phyloP scores from a whole-genome alignment of 192 early-diverging fungal species.

The Backusella sp. region DNA sequence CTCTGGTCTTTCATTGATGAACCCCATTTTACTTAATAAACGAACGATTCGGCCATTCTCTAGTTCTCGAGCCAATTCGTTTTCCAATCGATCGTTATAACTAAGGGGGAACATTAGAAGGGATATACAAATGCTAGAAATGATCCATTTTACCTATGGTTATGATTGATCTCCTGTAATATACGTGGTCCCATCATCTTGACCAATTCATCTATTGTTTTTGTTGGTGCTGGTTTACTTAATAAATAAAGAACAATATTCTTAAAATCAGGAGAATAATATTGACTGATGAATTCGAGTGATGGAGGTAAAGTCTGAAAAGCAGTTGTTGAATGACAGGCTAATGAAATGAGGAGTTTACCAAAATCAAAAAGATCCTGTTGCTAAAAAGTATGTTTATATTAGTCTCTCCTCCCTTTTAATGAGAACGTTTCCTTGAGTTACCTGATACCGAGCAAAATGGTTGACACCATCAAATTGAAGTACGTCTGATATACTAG shows the following conservation, averaged over 20 bases:
- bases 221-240: constrained; percentile 67
- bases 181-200: constrained; percentile 71
- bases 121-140: background rate
- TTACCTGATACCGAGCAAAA: constrained; percentile 60
- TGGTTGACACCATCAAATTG: constrained; percentile 66
- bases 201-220: constrained; percentile 75
- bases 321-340: constrained; percentile 64
- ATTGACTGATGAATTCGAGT: constrained; percentile 68
- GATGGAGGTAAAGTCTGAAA: constrained; percentile 70
- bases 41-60: constrained; percentile 88
- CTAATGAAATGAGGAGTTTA: constrained; percentile 69
- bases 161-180: constrained; percentile 73
- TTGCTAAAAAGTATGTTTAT: constrained; percentile 49
- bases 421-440: background rate
- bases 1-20: constrained; percentile 90
- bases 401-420: background rate
- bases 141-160: constrained; percentile 37
- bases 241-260: constrained; percentile 77
- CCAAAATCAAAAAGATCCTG: constrained; percentile 80
- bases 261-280: constrained; percentile 79
- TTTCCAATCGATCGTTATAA: constrained; percentile 78
- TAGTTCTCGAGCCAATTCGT: constrained; percentile 76
- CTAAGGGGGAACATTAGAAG: constrained; percentile 7
- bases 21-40: constrained; percentile 86
- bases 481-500: constrained; percentile 69